phyloP scores from a whole-genome alignment of 1,139 yeast species.

The Kluyveromyces sp. region DNA sequence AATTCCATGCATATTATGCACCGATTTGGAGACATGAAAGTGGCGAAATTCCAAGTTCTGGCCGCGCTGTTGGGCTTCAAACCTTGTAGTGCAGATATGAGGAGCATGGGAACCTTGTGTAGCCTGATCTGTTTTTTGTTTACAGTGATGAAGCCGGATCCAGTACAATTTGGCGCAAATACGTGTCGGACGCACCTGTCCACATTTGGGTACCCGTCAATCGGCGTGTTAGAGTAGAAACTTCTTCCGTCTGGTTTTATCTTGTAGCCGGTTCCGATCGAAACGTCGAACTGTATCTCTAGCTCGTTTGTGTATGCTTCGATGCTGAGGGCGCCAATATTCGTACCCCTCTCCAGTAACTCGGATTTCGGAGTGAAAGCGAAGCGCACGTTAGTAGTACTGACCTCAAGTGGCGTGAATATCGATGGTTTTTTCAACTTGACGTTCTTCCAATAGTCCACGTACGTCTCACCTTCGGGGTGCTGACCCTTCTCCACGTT shows the following conservation, averaged over 20 bases:
- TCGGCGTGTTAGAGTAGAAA: conserved; percentile 36
- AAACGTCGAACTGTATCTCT: conserved; percentile 17
- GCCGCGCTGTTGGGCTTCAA: conserved; percentile 95
- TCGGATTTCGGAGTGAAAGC: conserved; percentile 64
- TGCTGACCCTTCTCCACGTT: conserved; percentile 34
- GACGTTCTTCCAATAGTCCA: conserved; percentile 25
- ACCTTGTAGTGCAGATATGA: conserved; percentile 85
- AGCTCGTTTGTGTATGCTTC: conserved; percentile 6
- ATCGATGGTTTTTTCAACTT: conserved; percentile 18
- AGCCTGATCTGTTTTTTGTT: conserved; percentile 31
- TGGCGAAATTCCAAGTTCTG: conserved; percentile 77
- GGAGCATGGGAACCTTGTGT: conserved; percentile 51
- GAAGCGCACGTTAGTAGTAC: conserved; percentile 47
- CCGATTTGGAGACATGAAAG: conserved; percentile 62
- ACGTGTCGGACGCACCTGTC: conserved; percentile 76
- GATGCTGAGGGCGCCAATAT: conserved; percentile 5
- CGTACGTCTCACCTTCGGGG: conserved; percentile 18
- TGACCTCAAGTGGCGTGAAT: conserved; percentile 19
- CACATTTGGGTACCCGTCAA: conserved; percentile 49
- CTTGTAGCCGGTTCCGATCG: conserved; percentile 44
- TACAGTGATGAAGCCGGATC: conserved; percentile 47
- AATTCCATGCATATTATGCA: conserved; percentile 80
- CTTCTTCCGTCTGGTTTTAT: conserved; percentile 65
- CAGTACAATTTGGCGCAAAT: conserved; percentile 77
- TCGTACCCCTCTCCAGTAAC: conserved; percentile 16